phyloP scores from a whole-genome alignment of 164 flowering plant species.

The Pachysandra terminalis region DNA sequence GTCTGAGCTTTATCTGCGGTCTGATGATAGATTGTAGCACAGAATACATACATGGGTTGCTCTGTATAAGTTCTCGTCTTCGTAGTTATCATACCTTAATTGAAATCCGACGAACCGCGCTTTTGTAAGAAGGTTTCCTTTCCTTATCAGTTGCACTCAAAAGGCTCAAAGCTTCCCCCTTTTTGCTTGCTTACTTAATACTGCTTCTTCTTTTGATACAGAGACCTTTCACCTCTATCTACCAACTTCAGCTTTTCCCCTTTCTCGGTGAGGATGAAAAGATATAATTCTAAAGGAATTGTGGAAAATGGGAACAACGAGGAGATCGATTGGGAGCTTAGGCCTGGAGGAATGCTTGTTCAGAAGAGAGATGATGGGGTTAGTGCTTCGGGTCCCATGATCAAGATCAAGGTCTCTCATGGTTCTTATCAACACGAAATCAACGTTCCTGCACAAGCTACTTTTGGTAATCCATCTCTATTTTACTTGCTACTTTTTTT shows the following conservation, averaged over 20 bases:
- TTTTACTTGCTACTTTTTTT: not conserved
- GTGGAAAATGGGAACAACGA: slow-evolving; percentile 17
- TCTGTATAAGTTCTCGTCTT: no score
- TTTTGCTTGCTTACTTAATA: not conserved
- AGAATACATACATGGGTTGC: no score
- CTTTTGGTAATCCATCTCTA: slow-evolving; percentile 43
- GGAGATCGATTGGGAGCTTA: slow-evolving; percentile 40
- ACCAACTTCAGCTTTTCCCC: not conserved
- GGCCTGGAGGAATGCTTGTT: slow-evolving; percentile 58
- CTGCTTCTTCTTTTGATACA: not conserved
- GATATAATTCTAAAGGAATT: slow-evolving; percentile 3
- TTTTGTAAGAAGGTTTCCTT: no score
- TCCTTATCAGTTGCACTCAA: not conserved
- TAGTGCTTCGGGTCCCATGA: slow-evolving; percentile 31
- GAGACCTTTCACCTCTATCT: not conserved
- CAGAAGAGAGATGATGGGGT: slow-evolving; percentile 38
- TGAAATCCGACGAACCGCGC: no score
- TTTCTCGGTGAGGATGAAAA: slow-evolving; percentile 11
- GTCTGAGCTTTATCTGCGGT: no score
- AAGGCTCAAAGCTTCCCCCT: not conserved
- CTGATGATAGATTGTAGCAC: no score
- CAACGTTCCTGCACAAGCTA: slow-evolving; percentile 47
- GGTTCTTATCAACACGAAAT: slow-evolving; percentile 45
- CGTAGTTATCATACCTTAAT: no score
- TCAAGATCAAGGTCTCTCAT: slow-evolving; percentile 51